These are phyloP conservation scores for Fomitopsis pulvina DNA, from an alignment of 768 basidiomycete species.

Conservation along the genomic window DNA sequence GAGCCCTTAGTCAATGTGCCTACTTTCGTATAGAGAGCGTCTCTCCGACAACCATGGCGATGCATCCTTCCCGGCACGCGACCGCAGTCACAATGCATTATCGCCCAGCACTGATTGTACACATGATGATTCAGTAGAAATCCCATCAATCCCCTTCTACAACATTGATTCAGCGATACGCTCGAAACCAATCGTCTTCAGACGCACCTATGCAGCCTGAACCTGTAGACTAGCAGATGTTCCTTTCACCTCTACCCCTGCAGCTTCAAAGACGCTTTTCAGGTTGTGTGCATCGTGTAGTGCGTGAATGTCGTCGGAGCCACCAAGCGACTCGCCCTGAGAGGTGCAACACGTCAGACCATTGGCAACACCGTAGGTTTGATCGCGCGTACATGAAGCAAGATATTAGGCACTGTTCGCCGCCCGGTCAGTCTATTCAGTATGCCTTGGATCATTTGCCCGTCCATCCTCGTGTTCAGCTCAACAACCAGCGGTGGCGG, in stretches of 20 bases:
- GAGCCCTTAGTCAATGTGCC: background rate
- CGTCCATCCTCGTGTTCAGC: conserved; percentile 62
- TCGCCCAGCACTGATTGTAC: too few species aligned
- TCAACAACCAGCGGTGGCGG: conserved; percentile 69
- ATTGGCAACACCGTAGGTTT: background rate
- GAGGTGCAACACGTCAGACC: background rate
- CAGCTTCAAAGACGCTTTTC: conserved; percentile 37
- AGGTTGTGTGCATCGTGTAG: conserved; percentile 46
- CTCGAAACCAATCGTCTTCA: background rate
- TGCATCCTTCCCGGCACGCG: too few species aligned
- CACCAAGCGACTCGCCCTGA: conserved; percentile 30
- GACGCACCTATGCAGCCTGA: background rate
- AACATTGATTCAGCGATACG: background rate
- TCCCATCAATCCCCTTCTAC: too few species aligned
- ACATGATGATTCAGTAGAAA: too few species aligned
- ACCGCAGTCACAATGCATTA: too few species aligned
- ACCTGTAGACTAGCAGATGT: background rate
- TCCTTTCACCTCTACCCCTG: conserved; percentile 32
- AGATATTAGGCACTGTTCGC: conserved; percentile 70
- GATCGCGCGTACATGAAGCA: conserved; percentile 42
- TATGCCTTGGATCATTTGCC: conserved; percentile 54
- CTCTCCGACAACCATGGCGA: too few species aligned
- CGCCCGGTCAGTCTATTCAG: conserved; percentile 60
- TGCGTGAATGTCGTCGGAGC: conserved; percentile 51
- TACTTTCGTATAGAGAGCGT: too few species aligned